Conservation (phyloP, 78 protist species). For the Thecamonas trahens region DNA sequence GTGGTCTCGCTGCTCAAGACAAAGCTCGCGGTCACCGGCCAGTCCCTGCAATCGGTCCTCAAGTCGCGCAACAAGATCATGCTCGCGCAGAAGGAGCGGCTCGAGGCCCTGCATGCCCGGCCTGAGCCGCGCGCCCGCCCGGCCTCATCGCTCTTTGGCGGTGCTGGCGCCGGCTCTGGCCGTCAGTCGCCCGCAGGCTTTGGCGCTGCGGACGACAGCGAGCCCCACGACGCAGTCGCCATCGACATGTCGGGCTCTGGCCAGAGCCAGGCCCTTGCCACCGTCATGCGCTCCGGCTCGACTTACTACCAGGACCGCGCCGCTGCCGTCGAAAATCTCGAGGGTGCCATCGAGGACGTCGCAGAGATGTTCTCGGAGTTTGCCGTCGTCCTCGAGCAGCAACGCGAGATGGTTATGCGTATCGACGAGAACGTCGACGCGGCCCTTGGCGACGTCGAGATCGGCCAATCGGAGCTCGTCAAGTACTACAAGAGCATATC, state of each 20-base stretch:
- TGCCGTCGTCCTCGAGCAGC: constrained; percentile 11
- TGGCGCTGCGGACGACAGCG: neutral
- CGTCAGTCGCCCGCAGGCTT: neutral
- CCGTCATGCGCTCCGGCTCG: too few species aligned
- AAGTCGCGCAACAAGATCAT: neutral
- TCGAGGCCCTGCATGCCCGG: neutral
- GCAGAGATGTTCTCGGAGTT: constrained; percentile 13
- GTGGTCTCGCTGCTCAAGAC: neutral
- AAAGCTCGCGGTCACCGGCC: neutral
- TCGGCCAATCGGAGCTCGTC: constrained; percentile 1
- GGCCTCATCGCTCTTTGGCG: constrained; percentile 7
- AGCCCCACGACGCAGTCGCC: neutral
- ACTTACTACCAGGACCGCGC: constrained; percentile 2
- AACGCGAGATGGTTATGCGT: constrained; percentile 15
- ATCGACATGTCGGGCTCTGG: too few species aligned
- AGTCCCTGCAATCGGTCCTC: neutral
- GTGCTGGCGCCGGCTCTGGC: too few species aligned
- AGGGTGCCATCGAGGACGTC: constrained; percentile 3
- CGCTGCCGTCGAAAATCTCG: constrained; percentile 13
- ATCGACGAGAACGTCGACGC: constrained; percentile 20
- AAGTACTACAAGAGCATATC: neutral
- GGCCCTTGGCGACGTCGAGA: constrained; percentile 1
- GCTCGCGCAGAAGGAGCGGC: neutral
- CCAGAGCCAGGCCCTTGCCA: too few species aligned
- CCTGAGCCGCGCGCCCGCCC: neutral